Conservation (phyloP, 768 basidiomycete genomes). For the Chalciporus chontae region DNA sequence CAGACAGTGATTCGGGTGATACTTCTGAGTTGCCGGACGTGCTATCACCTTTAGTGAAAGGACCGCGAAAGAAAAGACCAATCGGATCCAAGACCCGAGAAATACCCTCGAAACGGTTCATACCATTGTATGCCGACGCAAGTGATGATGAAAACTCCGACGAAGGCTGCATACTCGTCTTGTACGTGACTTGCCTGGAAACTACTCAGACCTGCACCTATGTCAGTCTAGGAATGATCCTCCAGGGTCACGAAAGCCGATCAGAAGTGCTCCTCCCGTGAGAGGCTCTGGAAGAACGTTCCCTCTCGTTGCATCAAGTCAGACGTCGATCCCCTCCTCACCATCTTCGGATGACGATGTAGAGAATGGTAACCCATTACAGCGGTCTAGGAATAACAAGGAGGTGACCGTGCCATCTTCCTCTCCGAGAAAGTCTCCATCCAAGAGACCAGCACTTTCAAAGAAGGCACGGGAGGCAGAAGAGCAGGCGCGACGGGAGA, state of each 20-base stretch:
- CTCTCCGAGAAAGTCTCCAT: constrained; percentile 12
- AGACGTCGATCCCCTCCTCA: neutral
- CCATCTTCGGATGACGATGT: constrained; percentile 6
- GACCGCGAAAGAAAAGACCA: constrained; percentile 3
- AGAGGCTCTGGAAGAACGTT: constrained; percentile 1
- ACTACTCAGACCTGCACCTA: constrained; percentile 2
- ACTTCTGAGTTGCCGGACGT: constrained; percentile 21
- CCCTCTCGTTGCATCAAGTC: neutral
- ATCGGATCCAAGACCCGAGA: constrained; percentile 8
- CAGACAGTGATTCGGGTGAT: constrained; percentile 26
- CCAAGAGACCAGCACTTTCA: constrained; percentile 23
- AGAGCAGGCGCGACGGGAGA: constrained; percentile 42
- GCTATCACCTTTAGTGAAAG: constrained; percentile 22
- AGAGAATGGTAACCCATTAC: constrained; percentile 2
- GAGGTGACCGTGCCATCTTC: constrained; percentile 2
- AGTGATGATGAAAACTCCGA: constrained; percentile 34
- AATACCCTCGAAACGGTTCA: neutral
- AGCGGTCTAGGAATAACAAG: constrained; percentile 9
- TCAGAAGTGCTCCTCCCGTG: constrained; percentile 21
- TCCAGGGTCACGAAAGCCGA: constrained; percentile 44
- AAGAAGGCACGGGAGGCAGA: constrained; percentile 43
- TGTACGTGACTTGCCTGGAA: constrained; percentile 28
- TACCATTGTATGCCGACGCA: constrained; percentile 26
- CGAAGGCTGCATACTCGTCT: constrained; percentile 36
- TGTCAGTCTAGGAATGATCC: constrained; percentile 42